Percentiles rank a stretch among this genome's conserved stretches.
Evolutionary conservation across 495 filamentous ascomycete species (phyloP).

Genomic region (Trichocladium uniseriatum): DNA sequence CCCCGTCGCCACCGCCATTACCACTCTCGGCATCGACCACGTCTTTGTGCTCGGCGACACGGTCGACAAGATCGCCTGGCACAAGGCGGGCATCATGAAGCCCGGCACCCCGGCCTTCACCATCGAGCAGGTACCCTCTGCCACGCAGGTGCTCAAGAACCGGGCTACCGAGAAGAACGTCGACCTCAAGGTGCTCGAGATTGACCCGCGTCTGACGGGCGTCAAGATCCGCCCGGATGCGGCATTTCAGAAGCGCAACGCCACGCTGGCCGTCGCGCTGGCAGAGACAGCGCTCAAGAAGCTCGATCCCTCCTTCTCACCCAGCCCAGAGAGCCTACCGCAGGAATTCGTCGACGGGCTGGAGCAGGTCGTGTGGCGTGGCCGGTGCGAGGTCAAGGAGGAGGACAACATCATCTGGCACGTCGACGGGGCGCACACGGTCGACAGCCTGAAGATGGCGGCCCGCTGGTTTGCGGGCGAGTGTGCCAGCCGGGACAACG

Average conservation of each 20-base stretch:
- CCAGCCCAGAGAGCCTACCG: constrained; percentile 37
- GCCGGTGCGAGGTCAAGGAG: constrained; percentile 69
- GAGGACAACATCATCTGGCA: constrained; percentile 70
- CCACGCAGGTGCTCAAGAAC: constrained; percentile 57
- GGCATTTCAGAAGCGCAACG: constrained; percentile 79
- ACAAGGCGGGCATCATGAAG: constrained; percentile 93
- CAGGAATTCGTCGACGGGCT: constrained; percentile 64
- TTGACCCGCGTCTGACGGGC: constrained; percentile 53
- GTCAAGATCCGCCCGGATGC: constrained; percentile 70
- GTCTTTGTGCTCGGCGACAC: constrained; percentile 68
- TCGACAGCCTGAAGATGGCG: constrained; percentile 73
- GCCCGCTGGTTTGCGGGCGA: constrained; percentile 65
- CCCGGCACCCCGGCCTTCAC: constrained; percentile 58
- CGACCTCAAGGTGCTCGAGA: constrained; percentile 48
- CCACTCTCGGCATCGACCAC: constrained; percentile 86
- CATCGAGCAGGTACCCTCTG: constrained; percentile 56
- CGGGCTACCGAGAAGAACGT: constrained; percentile 61
- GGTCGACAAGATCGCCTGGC: constrained; percentile 91
- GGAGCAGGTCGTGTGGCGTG: constrained; percentile 63
- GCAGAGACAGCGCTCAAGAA: constrained; percentile 51
- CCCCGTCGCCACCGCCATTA: constrained; percentile 68
- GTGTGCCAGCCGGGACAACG: constrained; percentile 15
- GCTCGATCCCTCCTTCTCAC: constrained; percentile 30
- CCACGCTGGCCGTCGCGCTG: constrained; percentile 69
- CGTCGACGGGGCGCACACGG: constrained; percentile 86